phyloP scores from a whole-genome alignment of 1,284 basidiomycete species.

The Ceratobasidium sp. region DNA sequence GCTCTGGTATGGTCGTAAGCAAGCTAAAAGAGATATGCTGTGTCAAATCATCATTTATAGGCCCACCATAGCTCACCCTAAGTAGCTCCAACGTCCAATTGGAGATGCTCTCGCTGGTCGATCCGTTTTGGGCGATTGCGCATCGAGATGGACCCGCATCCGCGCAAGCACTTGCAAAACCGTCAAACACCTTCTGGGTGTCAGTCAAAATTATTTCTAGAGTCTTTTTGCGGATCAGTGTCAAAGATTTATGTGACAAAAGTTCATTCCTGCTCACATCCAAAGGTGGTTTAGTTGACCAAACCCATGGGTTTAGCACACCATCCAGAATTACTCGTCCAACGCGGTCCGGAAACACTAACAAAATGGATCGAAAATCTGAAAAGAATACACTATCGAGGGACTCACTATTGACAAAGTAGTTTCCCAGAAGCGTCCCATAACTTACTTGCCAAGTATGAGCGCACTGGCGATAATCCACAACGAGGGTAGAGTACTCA shows the following conservation, averaged over 20 bases:
- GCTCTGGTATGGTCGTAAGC: background rate
- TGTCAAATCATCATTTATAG: background rate
- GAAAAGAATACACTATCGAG: too few species aligned
- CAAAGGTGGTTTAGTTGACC: background rate
- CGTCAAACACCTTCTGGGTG: conserved; percentile 21
- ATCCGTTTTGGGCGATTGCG: conserved; percentile 28
- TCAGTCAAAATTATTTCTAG: background rate
- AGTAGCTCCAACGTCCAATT: conserved; percentile 8
- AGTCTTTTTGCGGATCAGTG: background rate
- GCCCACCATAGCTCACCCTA: background rate
- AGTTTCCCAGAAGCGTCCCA: conserved; percentile 48
- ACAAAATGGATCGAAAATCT: background rate
- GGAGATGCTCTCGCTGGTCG: background rate
- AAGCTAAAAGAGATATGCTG: background rate
- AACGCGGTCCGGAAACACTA: conserved; percentile 27
- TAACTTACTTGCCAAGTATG: conserved; percentile 28
- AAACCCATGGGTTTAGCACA: conserved; percentile 21
- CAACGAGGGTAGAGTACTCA: background rate
- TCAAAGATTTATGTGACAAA: background rate
- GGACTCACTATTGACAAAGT: conserved; percentile 45
- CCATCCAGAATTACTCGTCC: conserved; percentile 36
- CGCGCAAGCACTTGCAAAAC: conserved; percentile 13
- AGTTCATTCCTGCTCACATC: conserved; percentile 2
- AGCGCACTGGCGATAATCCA: background rate
- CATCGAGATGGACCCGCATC: conserved; percentile 33